Evolutionary conservation across 768 basidiomycete species (phyloP), one percentile per base, ranked within the genome.

Genomic region (Hebeloma cylindrosporum): DNA sequence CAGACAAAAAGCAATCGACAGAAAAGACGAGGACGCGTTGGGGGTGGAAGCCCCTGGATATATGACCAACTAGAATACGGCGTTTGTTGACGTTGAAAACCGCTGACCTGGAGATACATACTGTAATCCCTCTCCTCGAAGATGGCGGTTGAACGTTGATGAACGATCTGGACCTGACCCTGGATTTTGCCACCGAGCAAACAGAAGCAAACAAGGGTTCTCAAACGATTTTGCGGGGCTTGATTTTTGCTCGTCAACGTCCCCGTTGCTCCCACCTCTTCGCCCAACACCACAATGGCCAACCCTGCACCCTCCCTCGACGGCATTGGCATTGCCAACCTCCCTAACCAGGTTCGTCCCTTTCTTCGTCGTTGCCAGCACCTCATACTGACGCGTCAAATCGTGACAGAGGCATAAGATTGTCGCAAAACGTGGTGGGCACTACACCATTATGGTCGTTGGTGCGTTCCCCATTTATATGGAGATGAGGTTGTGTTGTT

Each of bases 371-470:
- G 35, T 17, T 32, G 40, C 6, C 28, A 23, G 45, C 30, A 23
- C 14, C 36, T 35, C 28, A 35, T 30, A 47, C 50, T 66, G 53
- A 67, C 66, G 60, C 64, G 58, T 60, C 40, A 37, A 41, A 47
- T 52, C 59, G 43, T 56, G 48, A 33, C 64, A 97, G 94, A 85
- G 89, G 76, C 96, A 99, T 77, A 97, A 97, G 78, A 98, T 98
- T 64, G 93, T 98, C 52, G 94, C 93, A 51, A 95, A 97, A 76
- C 85, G 78, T 61, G 96, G 96, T 49, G 92, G 88, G 5, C 94
- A 97, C 72, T 97, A 97, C 73, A 98, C 96, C 46, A 82, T 99
- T 60, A 99, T 99, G 96, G 96, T 97, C 33, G 94, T 97, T 49
- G 96, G 96, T 92, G 59, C 64, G 88, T 54, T 17, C 14, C 20